Conservation (phyloP, 2,329 filamentous ascomycete species). For the Hawksworthiomyces lignivorus region DNA sequence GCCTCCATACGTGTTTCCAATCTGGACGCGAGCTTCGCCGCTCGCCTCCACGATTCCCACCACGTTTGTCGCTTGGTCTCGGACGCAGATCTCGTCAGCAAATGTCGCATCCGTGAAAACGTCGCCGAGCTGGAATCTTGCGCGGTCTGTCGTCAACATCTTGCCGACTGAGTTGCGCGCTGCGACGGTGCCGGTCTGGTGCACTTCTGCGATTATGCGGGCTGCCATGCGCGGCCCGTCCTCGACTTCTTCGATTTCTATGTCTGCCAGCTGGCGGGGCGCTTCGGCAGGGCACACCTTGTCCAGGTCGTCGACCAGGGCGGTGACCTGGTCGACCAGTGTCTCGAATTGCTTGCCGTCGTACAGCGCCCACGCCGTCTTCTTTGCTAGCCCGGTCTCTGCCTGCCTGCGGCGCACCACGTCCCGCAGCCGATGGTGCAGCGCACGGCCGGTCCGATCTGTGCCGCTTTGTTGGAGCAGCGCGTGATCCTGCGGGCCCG, state of each 20-base stretch:
- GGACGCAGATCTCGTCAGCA: background rate
- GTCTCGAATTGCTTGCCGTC: constrained; percentile 17
- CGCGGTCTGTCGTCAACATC: background rate
- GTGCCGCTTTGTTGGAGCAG: constrained; percentile 3
- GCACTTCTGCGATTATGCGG: constrained; percentile 9
- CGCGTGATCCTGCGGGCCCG: constrained; percentile 7
- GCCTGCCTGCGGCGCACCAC: constrained; percentile 13
- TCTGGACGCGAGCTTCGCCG: background rate
- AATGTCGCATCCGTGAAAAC: background rate
- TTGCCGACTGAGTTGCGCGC: background rate
- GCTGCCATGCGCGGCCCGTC: constrained; percentile 17
- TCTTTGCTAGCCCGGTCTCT: constrained; percentile 15
- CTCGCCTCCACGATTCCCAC: background rate
- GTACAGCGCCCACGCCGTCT: constrained; percentile 19
- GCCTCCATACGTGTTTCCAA: background rate
- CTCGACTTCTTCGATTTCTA: constrained; percentile 19
- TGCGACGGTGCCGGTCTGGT: background rate
- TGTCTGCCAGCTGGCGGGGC: constrained; percentile 13
- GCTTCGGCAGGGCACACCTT: constrained; percentile 16
- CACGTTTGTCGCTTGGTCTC: background rate
- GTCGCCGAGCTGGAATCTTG: background rate
- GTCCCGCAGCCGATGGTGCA: constrained; percentile 1
- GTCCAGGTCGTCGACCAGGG: constrained; percentile 21
- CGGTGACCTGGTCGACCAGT: constrained; percentile 17
- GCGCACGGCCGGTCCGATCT: background rate